Percentiles rank a stretch among this genome's conserved stretches.
phyloP scores from a whole-genome alignment of 345 rosid species.

The Erysimum cheiranthoides region DNA sequence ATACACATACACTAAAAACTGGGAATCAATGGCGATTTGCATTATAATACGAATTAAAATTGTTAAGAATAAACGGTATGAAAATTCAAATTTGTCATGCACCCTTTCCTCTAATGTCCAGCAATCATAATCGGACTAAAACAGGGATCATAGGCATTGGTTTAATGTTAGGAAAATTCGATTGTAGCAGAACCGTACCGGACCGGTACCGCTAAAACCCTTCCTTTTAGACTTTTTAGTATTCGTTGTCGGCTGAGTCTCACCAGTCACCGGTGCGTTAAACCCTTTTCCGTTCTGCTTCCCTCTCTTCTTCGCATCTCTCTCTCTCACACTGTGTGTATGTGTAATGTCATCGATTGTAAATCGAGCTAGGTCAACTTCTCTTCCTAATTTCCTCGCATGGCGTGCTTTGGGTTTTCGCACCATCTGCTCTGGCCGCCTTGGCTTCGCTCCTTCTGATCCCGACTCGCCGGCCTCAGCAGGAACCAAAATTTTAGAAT shows the following conservation, averaged over 20 bases:
- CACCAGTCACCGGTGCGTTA: conserved; percentile 34
- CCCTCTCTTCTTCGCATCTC: conserved; percentile 13
- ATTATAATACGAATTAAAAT: not conserved
- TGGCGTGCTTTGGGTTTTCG: conserved; percentile 65
- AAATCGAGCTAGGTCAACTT: conserved; percentile 52
- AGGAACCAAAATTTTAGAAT: conserved; percentile 70
- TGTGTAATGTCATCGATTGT: conserved; percentile 60
- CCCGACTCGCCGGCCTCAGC: conserved; percentile 50
- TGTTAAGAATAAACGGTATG: not conserved
- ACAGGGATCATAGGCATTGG: conserved; percentile 5
- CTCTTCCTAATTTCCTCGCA: conserved; percentile 59
- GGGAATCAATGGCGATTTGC: not conserved
- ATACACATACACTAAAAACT: not conserved
- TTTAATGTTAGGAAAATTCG: conserved; percentile 4
- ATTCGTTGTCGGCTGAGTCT: not conserved
- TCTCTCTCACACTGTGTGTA: conserved; percentile 20
- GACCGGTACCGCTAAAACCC: conserved; percentile 42
- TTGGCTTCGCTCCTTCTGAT: conserved; percentile 59
- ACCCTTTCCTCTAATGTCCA: not conserved
- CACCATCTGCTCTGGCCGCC: conserved; percentile 64
- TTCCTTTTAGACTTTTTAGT: not conserved
- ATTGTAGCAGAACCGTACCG: conserved; percentile 11
- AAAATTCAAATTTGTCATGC: too few relatives aligned
- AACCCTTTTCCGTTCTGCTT: conserved; percentile 45
- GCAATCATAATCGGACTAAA: not conserved